These are phyloP conservation scores for Tylopilus subfusipes DNA, from an alignment of 768 basidiomycete genomes.

Conservation along the genomic window DNA sequence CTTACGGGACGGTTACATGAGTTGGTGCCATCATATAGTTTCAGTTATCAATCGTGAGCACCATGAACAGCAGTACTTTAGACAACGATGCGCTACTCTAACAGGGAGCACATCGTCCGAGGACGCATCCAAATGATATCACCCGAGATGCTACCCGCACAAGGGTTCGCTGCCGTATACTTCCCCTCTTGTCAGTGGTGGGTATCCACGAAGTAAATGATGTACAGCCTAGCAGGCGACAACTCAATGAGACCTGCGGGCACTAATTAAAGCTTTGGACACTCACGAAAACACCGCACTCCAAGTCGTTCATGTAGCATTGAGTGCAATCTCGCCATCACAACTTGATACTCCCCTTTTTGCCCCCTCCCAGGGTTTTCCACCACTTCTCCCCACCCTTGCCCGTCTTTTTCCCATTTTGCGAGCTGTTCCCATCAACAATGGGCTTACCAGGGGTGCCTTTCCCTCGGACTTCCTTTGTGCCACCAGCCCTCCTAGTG, in stretches of 20 bases:
- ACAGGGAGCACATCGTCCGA: no score
- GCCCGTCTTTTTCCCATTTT: background rate
- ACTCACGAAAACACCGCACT: background rate
- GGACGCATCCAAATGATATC: no score
- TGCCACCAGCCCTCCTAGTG: no score
- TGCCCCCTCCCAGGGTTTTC: constrained; percentile 36
- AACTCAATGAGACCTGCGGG: background rate
- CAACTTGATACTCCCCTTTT: constrained; percentile 3
- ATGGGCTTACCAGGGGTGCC: constrained; percentile 8
- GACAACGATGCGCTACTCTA: no score
- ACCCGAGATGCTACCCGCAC: no score
- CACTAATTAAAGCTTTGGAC: background rate
- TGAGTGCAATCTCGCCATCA: background rate
- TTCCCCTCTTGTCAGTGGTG: no score
- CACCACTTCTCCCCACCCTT: constrained; percentile 38
- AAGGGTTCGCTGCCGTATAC: no score
- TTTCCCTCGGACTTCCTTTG: constrained; percentile 12
- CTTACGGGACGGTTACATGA: no score
- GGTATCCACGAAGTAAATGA: no score
- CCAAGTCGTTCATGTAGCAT: background rate
- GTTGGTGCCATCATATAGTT: no score
- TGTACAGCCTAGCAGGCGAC: background rate
- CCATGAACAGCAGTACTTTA: no score
- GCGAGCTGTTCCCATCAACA: background rate
- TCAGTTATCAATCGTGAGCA: no score